Base-by-base conservation (phyloP, 140 eudicot genomes). In the Bidens hawaiensis region DNA sequence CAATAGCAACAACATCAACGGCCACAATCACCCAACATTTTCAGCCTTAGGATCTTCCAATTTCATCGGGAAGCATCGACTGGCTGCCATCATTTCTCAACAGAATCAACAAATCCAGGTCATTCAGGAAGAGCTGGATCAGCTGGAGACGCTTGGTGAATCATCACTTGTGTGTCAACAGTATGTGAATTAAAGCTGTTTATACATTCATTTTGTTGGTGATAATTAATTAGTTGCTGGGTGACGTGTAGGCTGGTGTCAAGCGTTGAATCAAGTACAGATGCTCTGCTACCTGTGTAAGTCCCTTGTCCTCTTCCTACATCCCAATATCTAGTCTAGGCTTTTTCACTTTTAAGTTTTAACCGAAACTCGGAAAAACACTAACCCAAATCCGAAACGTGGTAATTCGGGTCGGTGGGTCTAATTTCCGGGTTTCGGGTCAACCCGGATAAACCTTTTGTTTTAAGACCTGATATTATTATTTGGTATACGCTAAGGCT, bases 231-330 rank as follows among this genome's bases (percentile, higher is more conserved):
- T 50, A 54, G 3, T 60, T 60, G 13, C 33, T 5, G 9, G 28
- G n/a, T 64, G 64, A 38, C 22, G 38, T n/a, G 38, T 81, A 87
- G 95, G 70, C 50, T 87, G 30, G 66, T 87, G 18, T 45, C 83
- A 8, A 82, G 85, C 26, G 67, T 87, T 49, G 95, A 83, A 67
- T 81, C 91, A 17, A 70, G 65, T 70, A 83, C 93, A 64, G 95
- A 87, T 71, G 82, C 88, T 60, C 86, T 87, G 58, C 85, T 87
- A 62, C 91, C 91, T 12, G 79, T 64, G 95, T 86, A 83, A 80
- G 90, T 12, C 0, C 23, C 40, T 34, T 57, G 62, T 57, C 73
- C 49, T 31, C 22, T 64, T 62, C 5, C 31, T 48, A 19, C 34
- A 48, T 61, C 51, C 55, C 49, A 59, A 48, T 67, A 31, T 67